Evolutionary conservation across 139 green algal species (phyloP).

Genomic region (Coelastrella sp.): DNA sequence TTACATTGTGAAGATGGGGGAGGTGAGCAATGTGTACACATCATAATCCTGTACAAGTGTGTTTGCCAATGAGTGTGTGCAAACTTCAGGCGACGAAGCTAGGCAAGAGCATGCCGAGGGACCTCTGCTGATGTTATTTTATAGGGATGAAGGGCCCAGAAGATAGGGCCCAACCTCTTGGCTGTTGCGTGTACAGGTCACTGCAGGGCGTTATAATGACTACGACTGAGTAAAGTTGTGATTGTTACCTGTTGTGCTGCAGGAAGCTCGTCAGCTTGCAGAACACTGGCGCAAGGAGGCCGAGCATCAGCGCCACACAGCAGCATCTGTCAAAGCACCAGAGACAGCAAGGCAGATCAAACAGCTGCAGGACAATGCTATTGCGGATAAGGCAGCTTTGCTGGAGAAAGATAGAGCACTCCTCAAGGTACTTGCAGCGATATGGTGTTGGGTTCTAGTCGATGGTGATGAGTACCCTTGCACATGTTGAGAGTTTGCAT

Average conservation of each 20-base stretch:
- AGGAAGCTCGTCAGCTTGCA: slow-evolving; percentile 38
- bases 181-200: too few species aligned
- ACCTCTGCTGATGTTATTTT: too few species aligned
- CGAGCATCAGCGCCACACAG: slow-evolving; percentile 28
- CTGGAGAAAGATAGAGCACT: slow-evolving; percentile 16
- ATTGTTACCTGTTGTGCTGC: background rate
- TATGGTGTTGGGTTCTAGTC: too few species aligned
- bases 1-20: slow-evolving; percentile 39
- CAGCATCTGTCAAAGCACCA: slow-evolving; percentile 14
- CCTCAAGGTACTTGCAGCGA: background rate
- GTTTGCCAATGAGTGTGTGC: too few species aligned
- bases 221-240: background rate
- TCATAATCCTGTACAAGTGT: too few species aligned
- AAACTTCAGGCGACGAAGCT: background rate
- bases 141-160: too few species aligned
- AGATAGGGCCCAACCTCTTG: too few species aligned
- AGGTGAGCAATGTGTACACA: too few species aligned
- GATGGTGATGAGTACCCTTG: too few species aligned
- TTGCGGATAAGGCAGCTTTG: background rate
- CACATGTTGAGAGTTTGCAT: too few species aligned
- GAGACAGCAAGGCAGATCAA: slow-evolving; percentile 43
- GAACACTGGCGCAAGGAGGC: slow-evolving; percentile 43
- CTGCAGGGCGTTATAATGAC: too few species aligned
- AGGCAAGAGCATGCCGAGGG: background rate
- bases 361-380: slow-evolving; percentile 39